These are phyloP conservation scores for Trichoderma lentiforme DNA, from an alignment of 2,329 filamentous ascomycete genomes.

Conservation along the genomic window DNA sequence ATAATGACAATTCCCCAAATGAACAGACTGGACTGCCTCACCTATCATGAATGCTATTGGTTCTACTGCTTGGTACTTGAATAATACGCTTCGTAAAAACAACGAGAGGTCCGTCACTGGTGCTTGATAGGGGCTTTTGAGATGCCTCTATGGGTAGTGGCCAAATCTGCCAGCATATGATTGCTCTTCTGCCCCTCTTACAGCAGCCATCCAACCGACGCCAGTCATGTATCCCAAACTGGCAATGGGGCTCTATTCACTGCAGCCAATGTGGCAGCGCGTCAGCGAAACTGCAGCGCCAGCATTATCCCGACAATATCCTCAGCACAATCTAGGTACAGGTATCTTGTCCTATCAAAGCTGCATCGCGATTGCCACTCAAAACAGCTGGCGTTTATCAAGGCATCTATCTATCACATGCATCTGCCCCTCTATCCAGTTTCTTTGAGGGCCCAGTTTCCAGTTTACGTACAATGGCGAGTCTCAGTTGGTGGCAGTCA, in stretches of 20 bases:
- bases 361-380: background rate
- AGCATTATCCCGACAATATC: background rate
- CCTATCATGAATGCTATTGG: background rate
- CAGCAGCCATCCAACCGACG: background rate
- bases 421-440: background rate
- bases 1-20: constrained; percentile 16
- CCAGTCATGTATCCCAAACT: background rate
- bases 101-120: background rate
- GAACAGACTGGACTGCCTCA: background rate
- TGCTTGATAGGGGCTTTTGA: background rate
- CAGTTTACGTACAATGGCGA: background rate
- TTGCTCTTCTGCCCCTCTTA: background rate
- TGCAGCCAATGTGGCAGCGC: background rate
- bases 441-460: background rate
- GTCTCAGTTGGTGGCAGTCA: background rate
- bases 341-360: background rate
- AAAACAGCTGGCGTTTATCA: background rate
- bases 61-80: background rate
- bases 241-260: background rate
- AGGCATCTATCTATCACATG: background rate
- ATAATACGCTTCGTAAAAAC: background rate
- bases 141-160: background rate
- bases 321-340: background rate
- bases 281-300: background rate
- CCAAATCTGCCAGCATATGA: background rate